Base-by-base conservation (phyloP, 2,329 filamentous ascomycete species). In the Microdochium paspali region DNA sequence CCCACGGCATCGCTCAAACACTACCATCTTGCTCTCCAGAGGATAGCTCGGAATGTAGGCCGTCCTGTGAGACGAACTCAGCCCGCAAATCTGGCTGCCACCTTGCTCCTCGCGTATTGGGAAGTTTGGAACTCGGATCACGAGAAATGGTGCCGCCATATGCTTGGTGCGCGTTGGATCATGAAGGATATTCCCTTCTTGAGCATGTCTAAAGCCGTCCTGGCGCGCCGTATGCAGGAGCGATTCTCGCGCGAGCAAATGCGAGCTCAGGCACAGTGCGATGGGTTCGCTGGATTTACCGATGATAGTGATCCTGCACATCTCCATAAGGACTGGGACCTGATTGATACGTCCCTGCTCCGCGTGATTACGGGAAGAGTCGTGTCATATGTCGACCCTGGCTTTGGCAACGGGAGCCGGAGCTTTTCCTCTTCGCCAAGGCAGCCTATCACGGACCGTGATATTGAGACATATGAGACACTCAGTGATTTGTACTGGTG, bases 61-160 rank as follows among this genome's bases (percentile, higher is more conserved):
- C 77, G 86, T 24, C 72, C 81, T 0, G 74, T 73, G 43, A 81
- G 82, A 56, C 80, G 90, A 46, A 81, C 83, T 9, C 82, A 89
- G 48, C 79, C 88, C 9, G 82, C 87, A 1, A 96, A 90, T 0
- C 70, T 97, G n/a, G 91, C 90, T 7, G 90, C 90, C 2, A 90
- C 88, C 0, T 71, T 96, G 30, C 70, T 97, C 7, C 74, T 98
- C 7, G 88, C 84, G 0, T 97, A 90, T 62, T 97, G 95, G 58
- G 93, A 97, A 63, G 87, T 96, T 18, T 93, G 91, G 83, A 86
- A 85, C 30, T 91, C 90, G 21, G 91, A 98, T 55, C 91, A 97
- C 58, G 82, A 85, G 47, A 95, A 95, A 63, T 98, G 93, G 93
- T 93, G 87, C 58, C 91, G 87, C 51, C 93, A 97, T 66, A 72